These are phyloP conservation scores for Chaetomium sp. DNA, from an alignment of 2,329 filamentous ascomycete genomes.

Conservation along the genomic window DNA sequence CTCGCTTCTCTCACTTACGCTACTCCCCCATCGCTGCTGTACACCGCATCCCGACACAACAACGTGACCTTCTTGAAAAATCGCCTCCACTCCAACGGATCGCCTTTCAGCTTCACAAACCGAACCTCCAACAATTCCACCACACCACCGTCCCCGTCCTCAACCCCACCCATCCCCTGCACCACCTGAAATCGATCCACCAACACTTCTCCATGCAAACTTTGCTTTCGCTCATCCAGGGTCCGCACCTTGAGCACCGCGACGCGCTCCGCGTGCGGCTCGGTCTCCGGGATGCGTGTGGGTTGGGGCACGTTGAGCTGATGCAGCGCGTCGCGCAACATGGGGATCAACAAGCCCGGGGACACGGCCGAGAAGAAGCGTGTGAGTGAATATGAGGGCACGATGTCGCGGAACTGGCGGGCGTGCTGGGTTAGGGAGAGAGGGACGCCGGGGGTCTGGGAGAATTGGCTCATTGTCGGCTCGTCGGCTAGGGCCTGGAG, in stretches of 20 bases:
- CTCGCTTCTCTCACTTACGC: background rate
- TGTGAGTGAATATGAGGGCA: conserved; percentile 79
- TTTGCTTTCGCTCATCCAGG: conserved; percentile 64
- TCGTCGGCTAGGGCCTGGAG: conserved; percentile 72
- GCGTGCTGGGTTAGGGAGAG: conserved; percentile 84
- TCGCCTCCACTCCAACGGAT: conserved; percentile 91
- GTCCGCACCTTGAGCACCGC: conserved; percentile 68
- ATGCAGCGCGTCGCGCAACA: conserved; percentile 75
- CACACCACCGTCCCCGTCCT: conserved; percentile 48
- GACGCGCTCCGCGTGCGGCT: conserved; percentile 48
- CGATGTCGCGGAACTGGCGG: conserved; percentile 80
- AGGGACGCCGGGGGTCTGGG: conserved; percentile 68
- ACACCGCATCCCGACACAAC: conserved; percentile 79
- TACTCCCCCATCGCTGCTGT: conserved; percentile 15
- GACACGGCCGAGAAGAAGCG: conserved; percentile 86
- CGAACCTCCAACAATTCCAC: conserved; percentile 70
- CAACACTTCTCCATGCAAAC: conserved; percentile 66
- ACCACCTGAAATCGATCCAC: conserved; percentile 58
- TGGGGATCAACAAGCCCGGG: conserved; percentile 66
- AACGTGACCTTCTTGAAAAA: conserved; percentile 96
- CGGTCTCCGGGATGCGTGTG: conserved; percentile 2
- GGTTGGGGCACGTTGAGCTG: conserved; percentile 74
- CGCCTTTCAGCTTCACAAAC: conserved; percentile 91
- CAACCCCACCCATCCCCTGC: conserved; percentile 39
- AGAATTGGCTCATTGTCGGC: conserved; percentile 81